Base-by-base conservation (phyloP, 106 monocot genomes). In the Iris macrosiphon region DNA sequence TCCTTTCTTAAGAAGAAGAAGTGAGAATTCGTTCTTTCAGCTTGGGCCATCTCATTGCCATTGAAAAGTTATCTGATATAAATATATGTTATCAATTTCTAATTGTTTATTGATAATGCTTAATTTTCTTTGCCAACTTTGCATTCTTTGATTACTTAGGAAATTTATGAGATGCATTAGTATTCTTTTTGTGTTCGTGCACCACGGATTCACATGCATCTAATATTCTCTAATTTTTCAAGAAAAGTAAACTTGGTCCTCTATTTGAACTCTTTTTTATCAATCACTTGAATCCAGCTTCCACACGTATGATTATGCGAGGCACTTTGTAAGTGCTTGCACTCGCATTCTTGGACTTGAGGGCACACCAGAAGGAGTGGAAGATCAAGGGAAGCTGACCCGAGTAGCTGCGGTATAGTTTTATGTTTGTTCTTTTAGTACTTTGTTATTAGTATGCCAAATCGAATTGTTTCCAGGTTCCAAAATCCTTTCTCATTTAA, bases 251-350 rank as follows among this genome's bases (percentile, higher is more conserved):
- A n/a, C n/a, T n/a, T n/a, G n/a, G n/a, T 54, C 17, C 22, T 33
- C 20, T 20, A 33, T 54, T 43, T 6, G 17, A 9, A 15, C 17
- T 6, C 17, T 14, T 15, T 35, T 18, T 54, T 20, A 8, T 10
- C 10, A 21, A 54, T 33, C 34, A 17, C 20, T 33, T 37, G 5
- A 37, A 12, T 73, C 26, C 70, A 92, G 91, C 35, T 92, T 92
- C 41, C 91, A 92, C 57, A 92, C 91, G 44, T 92, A 92, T 68
- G 91, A 92, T 49, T 92, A 92, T 74, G 91, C 91, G 59, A 92
- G 91, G 39, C 91, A 92, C 47, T 92, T 92, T 49, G 91, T 92
- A 40, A 92, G 91, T 73, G 91, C 91, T 22, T 92, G 91, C 57
- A 92, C 91, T 17, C 65, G 91, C 29, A 92, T 92, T 40, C 82